These are phyloP conservation scores for Dioscorea cayenensis DNA, from an alignment of 116 monocot genomes.

Conservation along the genomic window DNA sequence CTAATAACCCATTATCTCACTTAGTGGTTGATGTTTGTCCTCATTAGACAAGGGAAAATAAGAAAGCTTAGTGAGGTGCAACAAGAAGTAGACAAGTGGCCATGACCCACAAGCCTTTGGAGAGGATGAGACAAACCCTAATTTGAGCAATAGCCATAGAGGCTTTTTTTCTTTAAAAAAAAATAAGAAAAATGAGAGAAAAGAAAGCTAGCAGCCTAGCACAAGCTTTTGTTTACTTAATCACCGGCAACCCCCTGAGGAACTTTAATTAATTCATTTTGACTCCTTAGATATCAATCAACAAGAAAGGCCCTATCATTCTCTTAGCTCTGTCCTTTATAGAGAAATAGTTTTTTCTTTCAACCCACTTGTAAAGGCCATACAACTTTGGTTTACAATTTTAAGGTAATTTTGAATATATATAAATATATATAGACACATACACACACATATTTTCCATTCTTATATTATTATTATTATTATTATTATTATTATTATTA, in stretches of 20 bases:
- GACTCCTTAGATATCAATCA: not conserved
- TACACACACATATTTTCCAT: no score
- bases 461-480: no score
- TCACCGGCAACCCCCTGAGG: not conserved
- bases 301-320: no score
- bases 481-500: no score
- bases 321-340: no score
- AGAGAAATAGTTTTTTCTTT: no score
- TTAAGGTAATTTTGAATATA: no score
- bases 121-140: not conserved
- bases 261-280: not conserved
- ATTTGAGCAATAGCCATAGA: not conserved
- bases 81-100: not conserved
- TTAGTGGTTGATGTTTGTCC: not conserved
- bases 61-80: not conserved
- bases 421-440: no score
- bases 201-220: not conserved
- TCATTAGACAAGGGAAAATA: not conserved
- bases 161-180: not conserved
- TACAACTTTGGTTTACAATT: no score
- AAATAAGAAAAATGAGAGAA: not conserved
- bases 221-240: conserved; percentile 1
- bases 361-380: no score
- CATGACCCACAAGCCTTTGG: not conserved
- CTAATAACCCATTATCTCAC: conserved; percentile 1